Evolutionary conservation across 495 filamentous ascomycete genomes (phyloP).

Genomic region (Penicillium turbatum): DNA sequence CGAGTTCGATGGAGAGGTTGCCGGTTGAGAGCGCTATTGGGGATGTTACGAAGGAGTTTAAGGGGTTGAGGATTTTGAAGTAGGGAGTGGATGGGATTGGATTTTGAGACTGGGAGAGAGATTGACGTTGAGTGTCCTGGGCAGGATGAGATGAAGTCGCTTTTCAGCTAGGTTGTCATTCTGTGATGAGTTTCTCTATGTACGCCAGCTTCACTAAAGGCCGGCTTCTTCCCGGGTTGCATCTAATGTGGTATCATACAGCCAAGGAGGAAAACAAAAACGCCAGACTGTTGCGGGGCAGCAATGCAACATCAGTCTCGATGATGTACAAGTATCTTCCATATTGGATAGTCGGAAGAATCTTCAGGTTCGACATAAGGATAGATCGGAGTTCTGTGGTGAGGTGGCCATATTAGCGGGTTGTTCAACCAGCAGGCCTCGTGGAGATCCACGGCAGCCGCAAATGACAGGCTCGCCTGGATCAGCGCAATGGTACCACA

Average conservation of each 20-base stretch:
- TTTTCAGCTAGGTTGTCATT: no score
- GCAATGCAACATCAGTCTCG: background rate
- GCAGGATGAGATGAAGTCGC: no score
- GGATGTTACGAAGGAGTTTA: slow-evolving; percentile 57
- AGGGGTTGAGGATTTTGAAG: slow-evolving; percentile 19
- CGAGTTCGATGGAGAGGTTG: slow-evolving; percentile 66
- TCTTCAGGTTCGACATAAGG: background rate
- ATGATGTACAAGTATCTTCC: background rate
- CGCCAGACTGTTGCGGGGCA: background rate
- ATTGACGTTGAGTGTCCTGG: no score
- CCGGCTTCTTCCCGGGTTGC: background rate
- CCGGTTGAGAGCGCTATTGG: slow-evolving; percentile 65
- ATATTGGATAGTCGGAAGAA: background rate
- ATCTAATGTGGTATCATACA: background rate
- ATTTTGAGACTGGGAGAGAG: no score
- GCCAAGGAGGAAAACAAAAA: background rate
- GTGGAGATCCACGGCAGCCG: no score
- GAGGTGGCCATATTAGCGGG: background rate
- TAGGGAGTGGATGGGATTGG: background rate
- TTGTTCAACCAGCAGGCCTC: background rate
- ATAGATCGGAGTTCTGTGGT: background rate
- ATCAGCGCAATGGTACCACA: no score
- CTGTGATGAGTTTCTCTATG: background rate
- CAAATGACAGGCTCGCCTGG: no score
- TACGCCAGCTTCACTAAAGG: background rate